Conservation (phyloP, 176 grass and related monocot species). For the Musa troglodytarum region DNA sequence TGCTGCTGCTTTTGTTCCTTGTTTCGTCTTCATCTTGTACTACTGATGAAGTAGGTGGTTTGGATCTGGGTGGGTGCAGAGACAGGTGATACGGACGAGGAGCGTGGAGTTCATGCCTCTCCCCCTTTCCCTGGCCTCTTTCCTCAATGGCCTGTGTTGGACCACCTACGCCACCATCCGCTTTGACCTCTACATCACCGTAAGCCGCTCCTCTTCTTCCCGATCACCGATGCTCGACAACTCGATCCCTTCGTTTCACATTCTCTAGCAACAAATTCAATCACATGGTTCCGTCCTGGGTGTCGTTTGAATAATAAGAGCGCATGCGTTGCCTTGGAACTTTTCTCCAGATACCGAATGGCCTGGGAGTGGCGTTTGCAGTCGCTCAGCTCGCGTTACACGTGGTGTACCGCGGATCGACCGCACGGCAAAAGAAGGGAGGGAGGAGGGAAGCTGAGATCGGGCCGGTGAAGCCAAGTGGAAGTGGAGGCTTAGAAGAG, state of each 20-base stretch:
- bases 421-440: not conserved
- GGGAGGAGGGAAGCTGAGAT: slow-evolving; percentile 27
- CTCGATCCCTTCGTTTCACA: no score
- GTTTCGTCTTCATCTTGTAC: not conserved
- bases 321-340: no score
- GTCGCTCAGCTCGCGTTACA: not conserved
- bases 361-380: not conserved
- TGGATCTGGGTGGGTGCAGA: slow-evolving; percentile 22
- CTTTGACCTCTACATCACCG: no score
- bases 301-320: no score
- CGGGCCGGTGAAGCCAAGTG: slow-evolving; percentile 29
- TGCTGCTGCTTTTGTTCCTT: no score
- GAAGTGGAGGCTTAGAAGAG: no score
- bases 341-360: not conserved
- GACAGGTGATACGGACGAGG: slow-evolving; percentile 65
- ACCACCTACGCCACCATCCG: slow-evolving; percentile 77
- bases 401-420: not conserved
- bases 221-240: no score
- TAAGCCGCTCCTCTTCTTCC: no score
- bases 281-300: no score
- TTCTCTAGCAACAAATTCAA: no score
- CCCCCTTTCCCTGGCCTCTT: slow-evolving; percentile 56
- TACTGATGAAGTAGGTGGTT: not conserved
- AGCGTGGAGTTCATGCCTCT: slow-evolving; percentile 94
- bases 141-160: slow-evolving; percentile 89